Percentiles rank a stretch among this genome's conserved stretches.
Evolutionary conservation across 495 filamentous ascomycete species (phyloP).

Genomic region (Darksidea phi): DNA sequence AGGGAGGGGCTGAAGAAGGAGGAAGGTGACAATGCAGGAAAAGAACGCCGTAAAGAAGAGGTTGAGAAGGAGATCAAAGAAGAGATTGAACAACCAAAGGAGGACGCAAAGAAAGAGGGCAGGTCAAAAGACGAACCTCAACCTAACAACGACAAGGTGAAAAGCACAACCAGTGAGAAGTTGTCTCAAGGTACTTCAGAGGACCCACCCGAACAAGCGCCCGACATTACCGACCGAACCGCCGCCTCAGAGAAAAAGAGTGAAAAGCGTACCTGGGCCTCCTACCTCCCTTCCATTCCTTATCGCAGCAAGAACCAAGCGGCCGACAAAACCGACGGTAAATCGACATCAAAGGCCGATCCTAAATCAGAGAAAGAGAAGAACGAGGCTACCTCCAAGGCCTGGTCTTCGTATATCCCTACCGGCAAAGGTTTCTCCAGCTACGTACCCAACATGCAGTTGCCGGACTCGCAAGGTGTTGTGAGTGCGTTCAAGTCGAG

Average conservation of each 20-base stretch:
- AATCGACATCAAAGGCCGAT: neutral
- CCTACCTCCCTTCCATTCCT: conserved; percentile 36
- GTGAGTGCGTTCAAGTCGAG: conserved; percentile 37
- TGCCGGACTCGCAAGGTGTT: conserved; percentile 35
- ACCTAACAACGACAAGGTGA: neutral
- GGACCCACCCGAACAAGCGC: conserved; percentile 30
- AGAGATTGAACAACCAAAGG: conserved; percentile 8
- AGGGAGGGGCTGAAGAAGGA: conserved; percentile 19
- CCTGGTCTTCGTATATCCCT: conserved; percentile 43
- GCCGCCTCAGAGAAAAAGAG: conserved; percentile 15
- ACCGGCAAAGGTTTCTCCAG: conserved; percentile 42
- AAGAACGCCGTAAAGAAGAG: neutral
- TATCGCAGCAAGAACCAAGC: conserved; percentile 19
- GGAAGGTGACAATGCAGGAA: conserved; percentile 3
- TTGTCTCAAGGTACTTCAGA: neutral
- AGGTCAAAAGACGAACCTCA: conserved; percentile 7
- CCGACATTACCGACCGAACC: conserved; percentile 14
- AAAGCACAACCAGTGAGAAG: too few species aligned
- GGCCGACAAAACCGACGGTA: too few species aligned
- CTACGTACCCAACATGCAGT: conserved; percentile 37
- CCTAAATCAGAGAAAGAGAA: conserved; percentile 29
- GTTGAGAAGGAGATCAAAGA: neutral
- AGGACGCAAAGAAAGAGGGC: conserved; percentile 4
- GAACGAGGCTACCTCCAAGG: conserved; percentile 36
- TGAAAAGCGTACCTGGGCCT: conserved; percentile 29